Evolutionary conservation across 2,329 filamentous ascomycete genomes (phyloP), one percentile per base, ranked within the genome.

Genomic region (Colletotrichum phormii): DNA sequence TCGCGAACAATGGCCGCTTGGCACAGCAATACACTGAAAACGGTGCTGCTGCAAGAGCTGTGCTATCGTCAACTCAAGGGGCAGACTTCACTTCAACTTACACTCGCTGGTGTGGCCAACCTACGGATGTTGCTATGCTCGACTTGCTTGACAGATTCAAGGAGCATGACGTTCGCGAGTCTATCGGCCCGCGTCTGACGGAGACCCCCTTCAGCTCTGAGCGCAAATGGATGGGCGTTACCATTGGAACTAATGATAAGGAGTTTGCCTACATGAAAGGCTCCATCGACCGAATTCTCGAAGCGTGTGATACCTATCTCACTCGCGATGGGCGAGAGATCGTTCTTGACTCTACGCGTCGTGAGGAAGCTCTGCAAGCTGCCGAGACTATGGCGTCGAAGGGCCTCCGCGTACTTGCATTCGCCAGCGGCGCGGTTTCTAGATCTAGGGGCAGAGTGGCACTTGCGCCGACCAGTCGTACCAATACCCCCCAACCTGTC

Each of bases 141-240:
- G 97, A 99, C 82, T 87, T 99, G 64, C 86, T 99, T 42, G 97
- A 99, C 83, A 90, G 91, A 29, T 97, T 97, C 80, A 93, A 93
- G 72, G 96, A 98, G 81, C 94, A 97, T 76, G 97, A 99, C 82
- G 91, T 97, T 58, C 92, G 97, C 74, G 93, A 97, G 59, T 92
- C 94, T 11, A 90, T 98, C 66, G 95, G 95, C n/a, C 88, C 89
- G 37, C 93, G 96, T 61, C 90, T 93, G 37, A 91, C 91, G 55
- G 97, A 99, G 81, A 95, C 94, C 0, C 95, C 97, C 0, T 99
- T 99, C 82, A 98, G 96, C 80, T 99, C 97, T 1, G 95, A 98
- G 80, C 90, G 96, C 70, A 99, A 99, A 83, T 99, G 96, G 96
- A 99, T 99, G 97, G 97, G 97, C 42, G 95, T 98, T 33, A 93